Conservation (phyloP, 164 flowering plant genomes). For the Nymphaea colorata region DNA sequence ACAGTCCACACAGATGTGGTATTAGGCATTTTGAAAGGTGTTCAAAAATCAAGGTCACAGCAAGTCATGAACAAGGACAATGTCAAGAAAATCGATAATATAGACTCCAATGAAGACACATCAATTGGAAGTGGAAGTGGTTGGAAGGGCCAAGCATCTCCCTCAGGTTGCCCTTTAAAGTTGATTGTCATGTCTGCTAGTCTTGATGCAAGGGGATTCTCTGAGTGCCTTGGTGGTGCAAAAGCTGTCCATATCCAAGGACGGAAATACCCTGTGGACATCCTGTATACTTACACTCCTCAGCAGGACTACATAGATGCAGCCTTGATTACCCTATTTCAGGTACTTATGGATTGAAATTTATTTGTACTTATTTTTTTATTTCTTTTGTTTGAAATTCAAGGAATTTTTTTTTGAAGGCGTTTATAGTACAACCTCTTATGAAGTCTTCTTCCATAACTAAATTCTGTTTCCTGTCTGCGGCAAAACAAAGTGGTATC, state of each 20-base stretch:
- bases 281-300: constrained; percentile 53
- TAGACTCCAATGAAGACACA: neutral
- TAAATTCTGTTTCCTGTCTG: no score
- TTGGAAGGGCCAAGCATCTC: neutral
- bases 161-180: constrained; percentile 49
- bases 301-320: constrained; percentile 76
- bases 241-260: constrained; percentile 91
- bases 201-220: constrained; percentile 82
- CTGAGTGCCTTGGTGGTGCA: no score
- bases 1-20: constrained; percentile 95
- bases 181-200: constrained; percentile 95
- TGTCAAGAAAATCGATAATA: no score
- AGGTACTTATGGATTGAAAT: no score
- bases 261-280: constrained; percentile 74
- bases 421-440: no score
- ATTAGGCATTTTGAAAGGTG: constrained; percentile 70
- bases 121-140: neutral
- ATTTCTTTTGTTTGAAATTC: no score
- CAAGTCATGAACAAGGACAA: constrained; percentile 9
- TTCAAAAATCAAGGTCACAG: constrained; percentile 50
- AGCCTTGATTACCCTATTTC: constrained; percentile 68
- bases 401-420: no score
- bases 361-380: no score
- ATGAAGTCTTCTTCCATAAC: no score
- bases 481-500: no score